Base-by-base conservation (phyloP, 1,284 basidiomycete genomes). In the Caloboletus firmus region DNA sequence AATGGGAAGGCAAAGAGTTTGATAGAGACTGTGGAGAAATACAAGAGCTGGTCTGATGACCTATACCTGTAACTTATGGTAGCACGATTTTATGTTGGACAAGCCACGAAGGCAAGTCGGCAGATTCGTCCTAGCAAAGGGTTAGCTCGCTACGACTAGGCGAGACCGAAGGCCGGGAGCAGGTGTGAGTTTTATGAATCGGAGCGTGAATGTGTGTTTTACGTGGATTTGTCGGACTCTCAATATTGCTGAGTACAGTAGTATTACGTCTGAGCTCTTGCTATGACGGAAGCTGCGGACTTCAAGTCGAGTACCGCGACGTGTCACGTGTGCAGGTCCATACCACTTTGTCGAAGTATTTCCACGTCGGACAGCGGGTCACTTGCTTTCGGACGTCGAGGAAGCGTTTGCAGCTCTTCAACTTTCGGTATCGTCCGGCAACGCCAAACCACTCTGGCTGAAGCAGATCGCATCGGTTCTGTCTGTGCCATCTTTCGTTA, bases 11-110 rank as follows among this genome's bases (percentile, higher is more conserved):
- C 12, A 17, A 51, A 36, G 34, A 44, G 36, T 36, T 47, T 70
- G 34, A 36, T 59, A 12, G 59, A 56, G n/a, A 43, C 56, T 28
- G 48, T n/a, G 9, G 60, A 68, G 34, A 59, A 59, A 34, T 70
- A 66, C 45, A 59, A 56, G 18, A 52, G 57, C 5, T 73, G 72
- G 71, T 68, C 72, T 17, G 69, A 72, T 26, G 68, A 61, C 8
- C 12, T 71, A 3, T 63, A 67, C n/a, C 45, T 62, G 63, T 61
- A 48, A 42, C 7, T 15, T 7, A 18, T 10, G n/a, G 35, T n/a
- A n/a, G n/a, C n/a, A n/a, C n/a, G n/a, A n/a, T n/a, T n/a, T n/a
- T n/a, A n/a, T n/a, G n/a, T n/a, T n/a, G n/a, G n/a, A n/a, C n/a
- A n/a, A n/a, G n/a, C n/a, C n/a, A n/a, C n/a, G n/a, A n/a, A n/a